Evolutionary conservation across 75 land plant species (phyloP).

Genomic region (Azolla pinnata): DNA sequence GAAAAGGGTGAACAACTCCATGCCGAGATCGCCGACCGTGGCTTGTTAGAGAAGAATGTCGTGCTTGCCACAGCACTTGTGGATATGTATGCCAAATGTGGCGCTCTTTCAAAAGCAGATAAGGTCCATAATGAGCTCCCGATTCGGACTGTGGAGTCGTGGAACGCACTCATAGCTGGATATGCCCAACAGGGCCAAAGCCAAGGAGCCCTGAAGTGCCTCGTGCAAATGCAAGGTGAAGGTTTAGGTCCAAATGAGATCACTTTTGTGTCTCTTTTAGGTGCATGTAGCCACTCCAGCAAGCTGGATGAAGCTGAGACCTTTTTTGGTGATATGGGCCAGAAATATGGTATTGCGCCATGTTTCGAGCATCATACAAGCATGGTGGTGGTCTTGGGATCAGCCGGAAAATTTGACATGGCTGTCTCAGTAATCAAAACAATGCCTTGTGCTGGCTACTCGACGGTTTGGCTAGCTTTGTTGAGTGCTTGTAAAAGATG

Average conservation of each 20-base stretch:
- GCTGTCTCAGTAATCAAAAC: conserved; percentile 17
- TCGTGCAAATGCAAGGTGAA: conserved; percentile 30
- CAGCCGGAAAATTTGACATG: conserved; percentile 18
- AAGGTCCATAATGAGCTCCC: conserved; percentile 28
- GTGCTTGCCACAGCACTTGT: conserved; percentile 44
- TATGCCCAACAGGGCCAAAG: conserved; percentile 45
- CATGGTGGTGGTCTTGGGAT: conserved; percentile 20
- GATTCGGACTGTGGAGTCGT: conserved; percentile 39
- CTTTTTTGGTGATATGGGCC: conserved; percentile 17
- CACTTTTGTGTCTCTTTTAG: conserved; percentile 24
- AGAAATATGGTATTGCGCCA: conserved; percentile 18
- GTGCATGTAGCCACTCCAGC: conserved; percentile 31
- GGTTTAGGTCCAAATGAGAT: conserved; percentile 24
- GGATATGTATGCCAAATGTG: conserved; percentile 59
- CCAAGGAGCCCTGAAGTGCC: conserved; percentile 25
- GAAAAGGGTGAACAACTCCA: conserved; percentile 8
- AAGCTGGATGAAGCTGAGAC: conserved; percentile 16
- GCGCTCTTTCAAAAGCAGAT: conserved; percentile 23
- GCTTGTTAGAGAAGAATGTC: conserved; percentile 24
- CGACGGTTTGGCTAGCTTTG: conserved; percentile 24
- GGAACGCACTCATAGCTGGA: conserved; percentile 55
- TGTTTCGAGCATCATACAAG: conserved; percentile 23
- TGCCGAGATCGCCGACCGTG: neutral
- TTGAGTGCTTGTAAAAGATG: conserved; percentile 26
- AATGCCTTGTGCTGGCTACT: conserved; percentile 30